phyloP scores from a whole-genome alignment of 371 early-diverging fungal species.

The Circinella minor region DNA sequence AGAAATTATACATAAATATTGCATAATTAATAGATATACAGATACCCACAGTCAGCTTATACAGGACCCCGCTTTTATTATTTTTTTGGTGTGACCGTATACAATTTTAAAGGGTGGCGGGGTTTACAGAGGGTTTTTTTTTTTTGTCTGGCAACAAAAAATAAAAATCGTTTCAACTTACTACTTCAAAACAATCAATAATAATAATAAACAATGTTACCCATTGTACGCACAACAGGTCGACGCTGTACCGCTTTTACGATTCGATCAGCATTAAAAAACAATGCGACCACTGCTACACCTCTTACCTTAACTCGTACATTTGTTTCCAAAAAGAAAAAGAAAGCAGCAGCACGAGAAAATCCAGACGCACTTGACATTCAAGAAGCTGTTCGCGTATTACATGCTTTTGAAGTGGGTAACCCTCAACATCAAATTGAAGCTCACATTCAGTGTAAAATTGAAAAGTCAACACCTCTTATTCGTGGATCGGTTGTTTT shows the following conservation, averaged over 20 bases:
- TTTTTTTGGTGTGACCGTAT: no score
- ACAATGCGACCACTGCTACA: neutral
- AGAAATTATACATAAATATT: no score
- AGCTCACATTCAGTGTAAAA: slow-evolving; percentile 72
- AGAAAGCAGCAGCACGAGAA: slow-evolving; percentile 25
- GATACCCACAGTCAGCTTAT: no score
- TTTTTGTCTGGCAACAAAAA: neutral
- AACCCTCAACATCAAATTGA: slow-evolving; percentile 71
- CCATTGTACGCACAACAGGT: slow-evolving; percentile 4
- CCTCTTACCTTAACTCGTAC: slow-evolving; percentile 1
- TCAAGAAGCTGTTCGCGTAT: slow-evolving; percentile 40
- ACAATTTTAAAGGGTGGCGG: no score
- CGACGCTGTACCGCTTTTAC: slow-evolving; percentile 3
- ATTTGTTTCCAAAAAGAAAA: slow-evolving; percentile 30
- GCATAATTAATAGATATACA: no score
- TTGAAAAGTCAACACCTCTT: slow-evolving; percentile 76
- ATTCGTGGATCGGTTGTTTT: slow-evolving; percentile 77
- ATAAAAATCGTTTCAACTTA: neutral
- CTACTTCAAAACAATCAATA: neutral
- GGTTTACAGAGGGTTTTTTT: neutral
- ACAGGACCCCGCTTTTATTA: no score
- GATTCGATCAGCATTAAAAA: neutral
- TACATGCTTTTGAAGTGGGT: slow-evolving; percentile 74
- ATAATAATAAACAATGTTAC: neutral
- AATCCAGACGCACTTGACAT: slow-evolving; percentile 52